Evolutionary conservation across 2,329 filamentous ascomycete species (phyloP).

Genomic region (Pestalotiopsis sp.): DNA sequence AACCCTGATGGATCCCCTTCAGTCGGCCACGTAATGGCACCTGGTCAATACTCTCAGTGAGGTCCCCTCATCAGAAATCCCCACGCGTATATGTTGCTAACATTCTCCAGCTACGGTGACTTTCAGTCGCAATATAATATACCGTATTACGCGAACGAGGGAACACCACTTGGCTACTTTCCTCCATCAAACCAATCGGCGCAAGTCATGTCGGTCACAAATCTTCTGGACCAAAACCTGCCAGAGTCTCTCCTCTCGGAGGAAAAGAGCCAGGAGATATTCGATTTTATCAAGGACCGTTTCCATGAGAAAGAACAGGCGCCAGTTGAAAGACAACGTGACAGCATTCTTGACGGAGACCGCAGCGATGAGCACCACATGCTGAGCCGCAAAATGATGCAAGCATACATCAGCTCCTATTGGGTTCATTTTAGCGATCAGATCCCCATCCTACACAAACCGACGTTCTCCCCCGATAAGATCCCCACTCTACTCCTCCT

Average conservation of each 20-base stretch:
- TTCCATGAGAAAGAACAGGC: constrained; percentile 82
- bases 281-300: constrained; percentile 77
- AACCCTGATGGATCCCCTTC: constrained; percentile 54
- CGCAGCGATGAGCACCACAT: constrained; percentile 64
- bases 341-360: constrained; percentile 77
- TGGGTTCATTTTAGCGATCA: constrained; percentile 96
- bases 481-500: constrained; percentile 84
- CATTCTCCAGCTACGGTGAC: constrained; percentile 50
- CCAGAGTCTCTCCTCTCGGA: constrained; percentile 83
- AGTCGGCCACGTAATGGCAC: constrained; percentile 52
- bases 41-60: constrained; percentile 49
- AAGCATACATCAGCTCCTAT: constrained; percentile 89
- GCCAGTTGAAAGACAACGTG: constrained; percentile 73
- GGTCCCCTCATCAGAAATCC: constrained; percentile 22
- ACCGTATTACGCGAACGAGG: constrained; percentile 51
- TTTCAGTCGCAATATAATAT: constrained; percentile 50
- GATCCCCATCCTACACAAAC: constrained; percentile 90
- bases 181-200: constrained; percentile 60
- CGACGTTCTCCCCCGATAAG: constrained; percentile 86
- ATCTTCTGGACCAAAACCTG: constrained; percentile 76
- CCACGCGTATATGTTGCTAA: constrained; percentile 22
- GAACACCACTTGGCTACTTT: constrained; percentile 55
- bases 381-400: constrained; percentile 92
- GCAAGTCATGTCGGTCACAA: constrained; percentile 89
- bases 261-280: constrained; percentile 80